phyloP scores from a whole-genome alignment of 2,329 filamentous ascomycete genomes.

The Aureobasidium sp. region DNA sequence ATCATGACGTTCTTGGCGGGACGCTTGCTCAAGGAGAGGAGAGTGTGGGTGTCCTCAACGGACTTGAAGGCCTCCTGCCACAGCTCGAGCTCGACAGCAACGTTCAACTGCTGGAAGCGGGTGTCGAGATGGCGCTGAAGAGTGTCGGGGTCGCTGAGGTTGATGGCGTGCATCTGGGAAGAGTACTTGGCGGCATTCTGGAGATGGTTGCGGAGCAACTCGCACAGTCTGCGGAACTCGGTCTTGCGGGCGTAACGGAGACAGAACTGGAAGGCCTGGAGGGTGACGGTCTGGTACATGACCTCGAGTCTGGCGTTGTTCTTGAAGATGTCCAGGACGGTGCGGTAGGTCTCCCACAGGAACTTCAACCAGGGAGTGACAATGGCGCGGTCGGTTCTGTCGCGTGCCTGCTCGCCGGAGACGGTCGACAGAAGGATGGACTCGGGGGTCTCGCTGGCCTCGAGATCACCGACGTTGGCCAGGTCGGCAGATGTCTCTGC shows the following conservation, averaged over 20 bases:
- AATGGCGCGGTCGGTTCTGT: slow-evolving; percentile 94
- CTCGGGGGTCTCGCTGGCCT: slow-evolving; percentile 94
- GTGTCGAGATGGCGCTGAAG: slow-evolving; percentile 96
- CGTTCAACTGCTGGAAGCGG: slow-evolving; percentile 95
- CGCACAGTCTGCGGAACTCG: slow-evolving; percentile 96
- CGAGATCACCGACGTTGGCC: slow-evolving; percentile 81
- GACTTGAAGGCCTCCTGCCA: slow-evolving; percentile 99
- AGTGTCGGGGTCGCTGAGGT: slow-evolving; percentile 93
- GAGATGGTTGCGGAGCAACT: slow-evolving; percentile 95
- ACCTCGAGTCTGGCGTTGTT: slow-evolving; percentile 97
- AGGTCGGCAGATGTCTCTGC: slow-evolving; percentile 67
- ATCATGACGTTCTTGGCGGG: slow-evolving; percentile 99
- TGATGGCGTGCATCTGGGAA: slow-evolving; percentile 98
- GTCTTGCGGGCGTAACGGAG: slow-evolving; percentile 98
- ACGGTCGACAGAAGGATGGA: slow-evolving; percentile 96
- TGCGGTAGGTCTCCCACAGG: slow-evolving; percentile 98
- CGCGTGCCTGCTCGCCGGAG: slow-evolving; percentile 92
- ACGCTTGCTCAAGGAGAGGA: slow-evolving; percentile 95
- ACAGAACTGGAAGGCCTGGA: slow-evolving; percentile 98
- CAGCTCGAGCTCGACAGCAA: slow-evolving; percentile 92
- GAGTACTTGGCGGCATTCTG: slow-evolving; percentile 99
- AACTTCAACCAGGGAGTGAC: slow-evolving; percentile 99
- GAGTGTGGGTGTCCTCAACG: slow-evolving; percentile 96
- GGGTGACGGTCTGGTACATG: slow-evolving; percentile 96
- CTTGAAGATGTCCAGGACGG: slow-evolving; percentile 94